phyloP scores from a whole-genome alignment of 768 basidiomycete genomes.

The Sarcodon aspratus region DNA sequence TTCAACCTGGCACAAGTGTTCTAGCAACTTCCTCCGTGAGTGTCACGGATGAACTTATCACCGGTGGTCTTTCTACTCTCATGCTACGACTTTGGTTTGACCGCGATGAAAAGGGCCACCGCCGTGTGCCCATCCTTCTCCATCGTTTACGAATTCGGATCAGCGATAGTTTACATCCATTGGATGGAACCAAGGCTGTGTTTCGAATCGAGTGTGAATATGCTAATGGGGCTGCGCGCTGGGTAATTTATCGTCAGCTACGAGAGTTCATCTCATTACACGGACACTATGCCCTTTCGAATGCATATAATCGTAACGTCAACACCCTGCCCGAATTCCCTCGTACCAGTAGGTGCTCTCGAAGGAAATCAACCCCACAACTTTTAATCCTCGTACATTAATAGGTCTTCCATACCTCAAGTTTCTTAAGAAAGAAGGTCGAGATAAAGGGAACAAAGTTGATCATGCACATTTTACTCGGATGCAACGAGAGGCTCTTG shows the following conservation, averaged over 20 bases:
- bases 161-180: constrained; percentile 76
- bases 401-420: constrained; percentile 86
- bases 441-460: constrained; percentile 36
- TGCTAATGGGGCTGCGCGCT: constrained; percentile 82
- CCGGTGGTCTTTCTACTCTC: constrained; percentile 66
- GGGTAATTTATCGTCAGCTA: constrained; percentile 92
- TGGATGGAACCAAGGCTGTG: constrained; percentile 64
- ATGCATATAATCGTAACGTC: constrained; percentile 62
- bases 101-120: constrained; percentile 71
- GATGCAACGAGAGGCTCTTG: constrained; percentile 70
- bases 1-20: constrained; percentile 30
- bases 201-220: constrained; percentile 96
- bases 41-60: constrained; percentile 74
- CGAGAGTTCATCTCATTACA: constrained; percentile 88
- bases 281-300: constrained; percentile 79
- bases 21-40: constrained; percentile 48
- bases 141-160: constrained; percentile 77
- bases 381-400: neutral
- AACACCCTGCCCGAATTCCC: constrained; percentile 89
- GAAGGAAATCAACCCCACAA: neutral
- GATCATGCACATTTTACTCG: constrained; percentile 70
- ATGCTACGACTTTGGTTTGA: constrained; percentile 81
- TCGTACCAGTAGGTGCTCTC: constrained; percentile 43
- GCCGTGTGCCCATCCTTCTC: constrained; percentile 70
- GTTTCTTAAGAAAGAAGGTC: constrained; percentile 58